Evolutionary conservation across 805 yeast species (phyloP), one percentile per base, ranked within the genome.

Genomic region (Saturnispora hagleri): DNA sequence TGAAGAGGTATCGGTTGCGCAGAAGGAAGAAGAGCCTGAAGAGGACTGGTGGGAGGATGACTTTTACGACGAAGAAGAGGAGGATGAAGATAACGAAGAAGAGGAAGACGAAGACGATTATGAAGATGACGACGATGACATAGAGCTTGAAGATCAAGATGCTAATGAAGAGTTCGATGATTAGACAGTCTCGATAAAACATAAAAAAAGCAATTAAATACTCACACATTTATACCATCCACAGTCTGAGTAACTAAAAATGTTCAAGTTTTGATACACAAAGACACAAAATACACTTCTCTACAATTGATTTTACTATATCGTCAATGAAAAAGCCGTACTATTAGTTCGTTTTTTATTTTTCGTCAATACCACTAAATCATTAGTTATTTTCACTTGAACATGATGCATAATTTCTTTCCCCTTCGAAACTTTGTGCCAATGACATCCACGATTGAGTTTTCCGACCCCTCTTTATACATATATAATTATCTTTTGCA

Each of bases 1-100:
- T 18, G 85, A 81, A 49, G 77, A 76, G 20, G 79, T 84, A 33
- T 55, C 56, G 13, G 52, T 43, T 9, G 58, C 57, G 8, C 55
- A 49, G 15, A 58, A 58, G 43, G 61, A 57, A 10, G 64, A 58
- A 28, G 67, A 58, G 17, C 65, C 62, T 17, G 61, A 59, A 41
- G 69, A 62, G 15, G 68, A 67, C 13, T 52, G 53, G 43, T 47
- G 54, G 41, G 67, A 65, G 34, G 69, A 65, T 43, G 62, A 62
- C 53, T 65, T 67, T 63, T 60, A 64, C 43, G 69, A 68, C 41
- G 58, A 66, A 22, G 66, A 64, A 20, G 61, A 65, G 36, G 67
- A 64, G 36, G 64, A 66, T 45, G 62, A 60, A 15, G 72, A 66
- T 8, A 65, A 64, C 3, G 70, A 65, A 3, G 62, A 58, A 2